These are phyloP conservation scores for Platanus orientalis DNA, from an alignment of 164 flowering plant species.

Conservation along the genomic window DNA sequence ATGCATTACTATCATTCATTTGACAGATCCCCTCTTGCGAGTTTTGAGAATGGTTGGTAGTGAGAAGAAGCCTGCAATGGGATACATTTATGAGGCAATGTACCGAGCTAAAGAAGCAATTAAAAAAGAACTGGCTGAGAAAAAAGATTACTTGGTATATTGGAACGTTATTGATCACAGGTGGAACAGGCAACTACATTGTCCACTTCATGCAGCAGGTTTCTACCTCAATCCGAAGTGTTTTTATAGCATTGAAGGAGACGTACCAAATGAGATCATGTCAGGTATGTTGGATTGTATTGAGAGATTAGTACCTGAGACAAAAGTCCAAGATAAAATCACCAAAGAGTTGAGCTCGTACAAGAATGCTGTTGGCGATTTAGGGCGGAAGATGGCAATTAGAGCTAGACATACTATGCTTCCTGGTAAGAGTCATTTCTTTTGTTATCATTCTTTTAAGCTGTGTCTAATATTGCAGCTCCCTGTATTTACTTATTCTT, in stretches of 20 bases:
- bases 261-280: slow-evolving; percentile 48
- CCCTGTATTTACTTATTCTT: not conserved
- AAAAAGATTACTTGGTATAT: slow-evolving; percentile 49
- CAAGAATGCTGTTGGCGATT: slow-evolving; percentile 73
- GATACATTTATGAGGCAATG: slow-evolving; percentile 70
- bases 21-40: slow-evolving; percentile 61
- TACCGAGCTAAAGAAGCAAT: slow-evolving; percentile 69
- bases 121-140: slow-evolving; percentile 55
- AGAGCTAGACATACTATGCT: slow-evolving; percentile 68
- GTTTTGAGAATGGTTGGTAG: slow-evolving; percentile 50
- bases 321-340: slow-evolving; percentile 64
- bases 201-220: slow-evolving; percentile 81
- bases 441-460: not conserved
- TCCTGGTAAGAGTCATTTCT: slow-evolving; percentile 52
- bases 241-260: slow-evolving; percentile 67
- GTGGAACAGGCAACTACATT: slow-evolving; percentile 52
- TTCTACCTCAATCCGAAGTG: slow-evolving; percentile 82
- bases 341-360: slow-evolving; percentile 67
- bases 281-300: slow-evolving; percentile 77
- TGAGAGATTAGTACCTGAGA: slow-evolving; percentile 80
- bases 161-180: slow-evolving; percentile 81
- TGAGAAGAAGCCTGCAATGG: slow-evolving; percentile 71
- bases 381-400: slow-evolving; percentile 83
- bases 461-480: not conserved
- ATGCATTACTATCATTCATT: slow-evolving; percentile 33